phyloP scores from a whole-genome alignment of 2,329 filamentous ascomycete genomes.

The Colletotrichum sp. region DNA sequence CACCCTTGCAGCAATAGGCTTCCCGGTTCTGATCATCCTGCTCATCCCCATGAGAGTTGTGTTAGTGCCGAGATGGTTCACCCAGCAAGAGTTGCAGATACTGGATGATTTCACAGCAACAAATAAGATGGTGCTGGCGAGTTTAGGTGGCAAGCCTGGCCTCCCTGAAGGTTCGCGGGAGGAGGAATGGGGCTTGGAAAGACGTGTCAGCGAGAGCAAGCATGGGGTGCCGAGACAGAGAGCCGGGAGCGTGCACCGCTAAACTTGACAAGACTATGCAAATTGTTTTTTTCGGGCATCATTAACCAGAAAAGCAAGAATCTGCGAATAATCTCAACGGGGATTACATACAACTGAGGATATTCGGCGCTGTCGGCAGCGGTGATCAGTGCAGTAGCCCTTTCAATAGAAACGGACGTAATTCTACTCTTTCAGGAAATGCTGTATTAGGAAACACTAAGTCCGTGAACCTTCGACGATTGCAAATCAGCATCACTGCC shows the following conservation, averaged over 20 bases:
- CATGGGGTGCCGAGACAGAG: slow-evolving; percentile 26
- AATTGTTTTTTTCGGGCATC: too few relatives aligned
- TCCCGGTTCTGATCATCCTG: slow-evolving; percentile 61
- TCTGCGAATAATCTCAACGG: accelerated
- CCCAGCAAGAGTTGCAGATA: slow-evolving; percentile 48
- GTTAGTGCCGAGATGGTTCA: slow-evolving; percentile 56
- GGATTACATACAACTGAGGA: accelerated
- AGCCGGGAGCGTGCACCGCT: slow-evolving; percentile 24
- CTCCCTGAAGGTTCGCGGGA: slow-evolving; percentile 32
- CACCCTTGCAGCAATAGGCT: slow-evolving; percentile 64
- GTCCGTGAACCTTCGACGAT: background rate
- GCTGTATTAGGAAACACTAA: background rate
- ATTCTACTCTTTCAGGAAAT: background rate
- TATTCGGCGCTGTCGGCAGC: accelerated
- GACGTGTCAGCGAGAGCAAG: slow-evolving; percentile 17
- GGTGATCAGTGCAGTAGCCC: background rate
- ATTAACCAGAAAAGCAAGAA: accelerated
- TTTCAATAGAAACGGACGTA: background rate
- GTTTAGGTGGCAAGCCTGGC: slow-evolving; percentile 52
- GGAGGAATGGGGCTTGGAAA: slow-evolving; percentile 26
- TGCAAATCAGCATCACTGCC: background rate
- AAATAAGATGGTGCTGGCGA: slow-evolving; percentile 56
- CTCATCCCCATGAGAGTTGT: slow-evolving; percentile 59
- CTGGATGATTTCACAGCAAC: slow-evolving; percentile 60
- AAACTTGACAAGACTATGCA: background rate